Conservation (phyloP, 139 green algal species). For the Desmodesmus armatus region DNA sequence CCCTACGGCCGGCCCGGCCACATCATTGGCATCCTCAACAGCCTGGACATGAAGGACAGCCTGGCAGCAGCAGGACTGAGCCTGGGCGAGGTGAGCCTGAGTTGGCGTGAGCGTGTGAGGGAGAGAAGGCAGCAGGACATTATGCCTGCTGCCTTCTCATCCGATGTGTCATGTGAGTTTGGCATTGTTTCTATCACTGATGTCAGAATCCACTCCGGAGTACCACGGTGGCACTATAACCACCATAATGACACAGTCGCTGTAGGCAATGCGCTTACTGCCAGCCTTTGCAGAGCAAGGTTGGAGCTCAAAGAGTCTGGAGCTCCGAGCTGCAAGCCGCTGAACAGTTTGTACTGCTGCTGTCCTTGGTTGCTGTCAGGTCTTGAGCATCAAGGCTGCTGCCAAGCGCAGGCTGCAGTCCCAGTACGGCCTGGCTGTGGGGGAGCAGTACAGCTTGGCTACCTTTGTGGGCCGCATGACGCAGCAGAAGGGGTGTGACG, state of each 20-base stretch:
- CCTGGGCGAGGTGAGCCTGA: conserved; percentile 23
- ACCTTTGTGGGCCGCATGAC: conserved; percentile 60
- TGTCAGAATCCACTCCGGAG: too few relatives aligned
- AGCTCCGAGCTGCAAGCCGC: too few relatives aligned
- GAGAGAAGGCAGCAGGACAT: conserved; percentile 25
- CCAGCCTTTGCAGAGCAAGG: too few relatives aligned
- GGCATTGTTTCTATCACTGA: too few relatives aligned
- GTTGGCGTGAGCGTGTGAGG: conserved; percentile 32
- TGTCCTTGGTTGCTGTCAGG: too few relatives aligned
- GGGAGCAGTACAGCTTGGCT: conserved; percentile 18
- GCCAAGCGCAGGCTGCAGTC: conserved; percentile 45
- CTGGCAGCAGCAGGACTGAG: conserved; percentile 7
- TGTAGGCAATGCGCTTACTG: too few relatives aligned
- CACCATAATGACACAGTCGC: too few relatives aligned
- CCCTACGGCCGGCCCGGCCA: not conserved
- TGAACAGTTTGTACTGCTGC: too few relatives aligned
- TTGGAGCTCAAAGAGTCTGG: too few relatives aligned
- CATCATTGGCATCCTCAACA: conserved; percentile 45
- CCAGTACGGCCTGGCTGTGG: conserved; percentile 30
- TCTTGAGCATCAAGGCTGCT: conserved; percentile 22
- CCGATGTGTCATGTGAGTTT: too few relatives aligned
- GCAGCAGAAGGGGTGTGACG: conserved; percentile 59
- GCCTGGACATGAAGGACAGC: conserved; percentile 14
- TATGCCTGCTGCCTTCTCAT: not conserved
- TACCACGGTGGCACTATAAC: too few relatives aligned